Conservation (phyloP, 1,139 yeast species). For the Kodamaea plutei region DNA sequence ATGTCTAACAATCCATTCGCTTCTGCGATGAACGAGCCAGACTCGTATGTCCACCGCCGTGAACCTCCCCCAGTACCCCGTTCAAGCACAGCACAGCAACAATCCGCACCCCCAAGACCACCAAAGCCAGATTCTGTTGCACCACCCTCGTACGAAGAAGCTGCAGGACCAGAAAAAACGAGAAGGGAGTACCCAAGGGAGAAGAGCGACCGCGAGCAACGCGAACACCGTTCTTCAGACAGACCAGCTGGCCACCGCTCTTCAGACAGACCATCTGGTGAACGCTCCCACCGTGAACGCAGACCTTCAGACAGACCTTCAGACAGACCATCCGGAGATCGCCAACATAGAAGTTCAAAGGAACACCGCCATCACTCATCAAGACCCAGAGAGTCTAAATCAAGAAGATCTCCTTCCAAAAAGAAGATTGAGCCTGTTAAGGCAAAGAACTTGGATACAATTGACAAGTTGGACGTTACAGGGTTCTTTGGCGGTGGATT, state of each 20-base stretch:
- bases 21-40: slow-evolving; percentile 38
- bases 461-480: slow-evolving; percentile 92
- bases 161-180: slow-evolving; percentile 46
- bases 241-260: slow-evolving; percentile 5
- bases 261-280: slow-evolving; percentile 2
- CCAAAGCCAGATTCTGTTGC: slow-evolving; percentile 32
- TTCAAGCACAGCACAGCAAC: slow-evolving; percentile 10
- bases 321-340: slow-evolving; percentile 5
- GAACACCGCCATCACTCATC: slow-evolving; percentile 9
- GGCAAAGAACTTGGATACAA: slow-evolving; percentile 74
- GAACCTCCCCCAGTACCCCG: slow-evolving; percentile 33
- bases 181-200: slow-evolving; percentile 50
- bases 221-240: slow-evolving; percentile 1
- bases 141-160: slow-evolving; percentile 68
- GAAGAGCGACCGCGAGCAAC: slow-evolving; percentile 20
- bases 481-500: slow-evolving; percentile 93
- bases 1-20: slow-evolving; percentile 59
- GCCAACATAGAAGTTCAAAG: slow-evolving; percentile 6
- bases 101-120: slow-evolving; percentile 30
- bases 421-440: slow-evolving; percentile 42
- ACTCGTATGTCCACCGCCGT: slow-evolving; percentile 32
- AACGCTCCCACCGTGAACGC: slow-evolving; percentile 1
- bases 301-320: slow-evolving; percentile 4
- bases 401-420: slow-evolving; percentile 33
- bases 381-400: slow-evolving; percentile 5